phyloP scores from a whole-genome alignment of 306 rosid species.

The Trichosanthes cucumerina region DNA sequence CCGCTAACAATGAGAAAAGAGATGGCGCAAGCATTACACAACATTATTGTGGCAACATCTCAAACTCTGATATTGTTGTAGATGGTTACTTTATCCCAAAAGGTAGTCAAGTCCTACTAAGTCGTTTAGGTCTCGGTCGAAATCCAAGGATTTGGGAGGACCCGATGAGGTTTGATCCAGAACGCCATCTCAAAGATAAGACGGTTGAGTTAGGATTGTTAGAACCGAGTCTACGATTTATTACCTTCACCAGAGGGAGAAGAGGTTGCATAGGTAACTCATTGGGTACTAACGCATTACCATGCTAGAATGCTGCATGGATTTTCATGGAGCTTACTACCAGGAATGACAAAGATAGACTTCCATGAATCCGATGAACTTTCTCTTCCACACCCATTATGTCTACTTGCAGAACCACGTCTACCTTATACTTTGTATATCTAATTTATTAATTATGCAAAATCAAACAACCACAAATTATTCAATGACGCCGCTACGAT shows the following conservation, averaged over 20 bases:
- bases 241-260: not conserved
- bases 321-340: not conserved
- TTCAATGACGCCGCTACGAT: no score
- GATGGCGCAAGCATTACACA: not conserved
- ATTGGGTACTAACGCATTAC: not conserved
- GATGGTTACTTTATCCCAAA: not conserved
- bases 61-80: not conserved
- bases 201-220: not conserved
- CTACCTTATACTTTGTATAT: not conserved
- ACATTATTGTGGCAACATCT: not conserved
- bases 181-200: not conserved
- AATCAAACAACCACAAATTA: no score
- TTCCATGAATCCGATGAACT: not conserved
- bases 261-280: not conserved
- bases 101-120: not conserved
- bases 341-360: not conserved
- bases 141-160: not conserved
- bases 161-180: not conserved
- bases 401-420: not conserved
- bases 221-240: not conserved
- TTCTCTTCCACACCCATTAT: not conserved
- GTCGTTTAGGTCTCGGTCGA: not conserved
- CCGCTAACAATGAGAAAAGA: not conserved
- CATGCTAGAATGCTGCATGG: not conserved
- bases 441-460: no score